Percentiles rank a stretch among this genome's conserved stretches.
Conservation (phyloP, 768 basidiomycete species). For the Boletus rufocinnamomeus region DNA sequence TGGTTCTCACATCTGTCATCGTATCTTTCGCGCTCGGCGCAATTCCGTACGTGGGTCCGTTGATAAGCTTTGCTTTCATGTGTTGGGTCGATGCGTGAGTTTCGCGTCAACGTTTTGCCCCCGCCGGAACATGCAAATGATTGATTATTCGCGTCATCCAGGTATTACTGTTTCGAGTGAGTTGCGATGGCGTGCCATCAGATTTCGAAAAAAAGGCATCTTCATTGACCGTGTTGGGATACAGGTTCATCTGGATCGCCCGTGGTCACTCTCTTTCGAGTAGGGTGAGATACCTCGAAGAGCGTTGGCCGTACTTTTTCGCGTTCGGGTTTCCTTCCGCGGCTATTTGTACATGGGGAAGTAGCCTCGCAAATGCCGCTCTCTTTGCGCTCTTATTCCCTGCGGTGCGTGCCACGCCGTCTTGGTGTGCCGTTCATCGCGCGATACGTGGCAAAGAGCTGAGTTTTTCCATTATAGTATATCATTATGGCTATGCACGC, state of each 20-base stretch:
- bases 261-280: conserved; percentile 68
- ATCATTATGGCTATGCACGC: conserved; percentile 85
- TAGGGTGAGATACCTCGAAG: conserved; percentile 75
- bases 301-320: conserved; percentile 87
- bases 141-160: conserved; percentile 31
- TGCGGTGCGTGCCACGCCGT: conserved; percentile 47
- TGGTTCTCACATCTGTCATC: conserved; percentile 75
- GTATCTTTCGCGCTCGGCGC: conserved; percentile 64
- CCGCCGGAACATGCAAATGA: background rate
- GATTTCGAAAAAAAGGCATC: background rate
- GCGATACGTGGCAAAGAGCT: conserved; percentile 4
- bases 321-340: conserved; percentile 83
- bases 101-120: background rate
- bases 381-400: conserved; percentile 84
- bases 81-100: conserved; percentile 90
- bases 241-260: conserved; percentile 77
- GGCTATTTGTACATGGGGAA: conserved; percentile 70
- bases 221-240: conserved; percentile 17
- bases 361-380: conserved; percentile 76
- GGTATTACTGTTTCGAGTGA: conserved; percentile 92
- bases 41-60: conserved; percentile 65
- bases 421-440: background rate
- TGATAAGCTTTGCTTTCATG: conserved; percentile 66
- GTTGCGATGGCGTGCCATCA: conserved; percentile 19
- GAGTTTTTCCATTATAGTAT: conserved; percentile 51